Conservation (phyloP, 306 rosid genomes). For the Lithocarpus polystachyus region DNA sequence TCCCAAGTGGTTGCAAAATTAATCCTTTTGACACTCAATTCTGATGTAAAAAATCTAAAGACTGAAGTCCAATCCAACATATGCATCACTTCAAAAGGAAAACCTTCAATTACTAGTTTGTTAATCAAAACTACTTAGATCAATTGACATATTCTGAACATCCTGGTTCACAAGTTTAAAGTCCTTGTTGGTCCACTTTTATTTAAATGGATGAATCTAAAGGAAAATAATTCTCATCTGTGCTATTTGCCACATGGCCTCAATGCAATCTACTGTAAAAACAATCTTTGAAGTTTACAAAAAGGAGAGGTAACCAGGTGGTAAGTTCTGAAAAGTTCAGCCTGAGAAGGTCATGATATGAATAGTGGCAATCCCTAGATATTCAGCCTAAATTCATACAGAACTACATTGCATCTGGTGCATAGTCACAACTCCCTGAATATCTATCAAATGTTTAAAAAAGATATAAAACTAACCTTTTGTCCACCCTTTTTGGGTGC, state of each 20-base stretch:
- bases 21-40: neutral
- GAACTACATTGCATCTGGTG: neutral
- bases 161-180: neutral
- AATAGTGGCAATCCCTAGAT: neutral
- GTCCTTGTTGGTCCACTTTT: no score
- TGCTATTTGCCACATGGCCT: no score
- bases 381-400: neutral
- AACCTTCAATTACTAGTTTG: neutral
- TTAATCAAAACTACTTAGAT: neutral
- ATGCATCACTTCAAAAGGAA: neutral
- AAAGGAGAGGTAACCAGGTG: neutral
- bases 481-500: conserved; percentile 65
- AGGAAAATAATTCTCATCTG: no score
- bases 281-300: neutral
- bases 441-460: neutral
- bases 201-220: no score
- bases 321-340: neutral
- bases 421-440: neutral
- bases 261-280: neutral
- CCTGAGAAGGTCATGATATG: neutral
- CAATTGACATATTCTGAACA: neutral
- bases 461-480: conserved; percentile 53
- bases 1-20: neutral
- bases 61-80: neutral
- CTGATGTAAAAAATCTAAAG: neutral